phyloP scores from a whole-genome alignment of 768 basidiomycete species.

The Termitomyces titanicus region DNA sequence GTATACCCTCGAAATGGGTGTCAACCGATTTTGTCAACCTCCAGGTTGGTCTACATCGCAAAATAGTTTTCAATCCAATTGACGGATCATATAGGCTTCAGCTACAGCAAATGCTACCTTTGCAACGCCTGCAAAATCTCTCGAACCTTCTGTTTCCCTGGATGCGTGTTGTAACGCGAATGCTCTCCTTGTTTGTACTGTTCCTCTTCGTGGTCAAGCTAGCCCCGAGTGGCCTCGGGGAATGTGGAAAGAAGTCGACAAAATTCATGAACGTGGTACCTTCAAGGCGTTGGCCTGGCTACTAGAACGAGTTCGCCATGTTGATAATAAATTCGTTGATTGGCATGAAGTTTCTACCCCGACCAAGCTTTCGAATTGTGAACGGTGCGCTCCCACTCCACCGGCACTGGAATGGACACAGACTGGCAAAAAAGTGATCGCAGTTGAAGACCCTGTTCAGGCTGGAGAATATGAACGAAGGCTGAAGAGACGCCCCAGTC shows the following conservation, averaged over 20 bases:
- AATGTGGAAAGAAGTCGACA: conserved; percentile 78
- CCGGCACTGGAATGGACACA: conserved; percentile 78
- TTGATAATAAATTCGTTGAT: conserved; percentile 56
- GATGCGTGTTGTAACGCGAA: conserved; percentile 73
- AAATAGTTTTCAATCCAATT: not conserved
- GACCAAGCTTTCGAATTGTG: conserved; percentile 53
- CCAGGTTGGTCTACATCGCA: conserved; percentile 51
- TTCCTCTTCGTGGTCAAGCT: conserved; percentile 67
- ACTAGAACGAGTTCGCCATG: conserved; percentile 74
- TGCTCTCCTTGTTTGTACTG: conserved; percentile 74
- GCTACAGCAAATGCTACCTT: conserved; percentile 54
- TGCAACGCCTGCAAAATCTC: conserved; percentile 52
- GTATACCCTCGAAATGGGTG: conserved; percentile 67
- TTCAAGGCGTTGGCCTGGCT: conserved; percentile 87
- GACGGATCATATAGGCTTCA: conserved; percentile 41
- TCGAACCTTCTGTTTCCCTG: conserved; percentile 48
- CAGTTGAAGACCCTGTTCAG: conserved; percentile 80
- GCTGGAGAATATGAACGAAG: conserved; percentile 89
- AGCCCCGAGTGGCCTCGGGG: conserved; percentile 77
- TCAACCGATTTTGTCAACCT: conserved; percentile 43
- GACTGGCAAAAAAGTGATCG: conserved; percentile 54
- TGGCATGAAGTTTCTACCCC: conserved; percentile 63
- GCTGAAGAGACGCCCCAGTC: conserved; percentile 79
- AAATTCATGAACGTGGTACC: conserved; percentile 76
- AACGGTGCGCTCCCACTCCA: conserved; percentile 76